Evolutionary conservation across 2,329 filamentous ascomycete genomes (phyloP).

Genomic region (Arthrobotrys entomopaga): DNA sequence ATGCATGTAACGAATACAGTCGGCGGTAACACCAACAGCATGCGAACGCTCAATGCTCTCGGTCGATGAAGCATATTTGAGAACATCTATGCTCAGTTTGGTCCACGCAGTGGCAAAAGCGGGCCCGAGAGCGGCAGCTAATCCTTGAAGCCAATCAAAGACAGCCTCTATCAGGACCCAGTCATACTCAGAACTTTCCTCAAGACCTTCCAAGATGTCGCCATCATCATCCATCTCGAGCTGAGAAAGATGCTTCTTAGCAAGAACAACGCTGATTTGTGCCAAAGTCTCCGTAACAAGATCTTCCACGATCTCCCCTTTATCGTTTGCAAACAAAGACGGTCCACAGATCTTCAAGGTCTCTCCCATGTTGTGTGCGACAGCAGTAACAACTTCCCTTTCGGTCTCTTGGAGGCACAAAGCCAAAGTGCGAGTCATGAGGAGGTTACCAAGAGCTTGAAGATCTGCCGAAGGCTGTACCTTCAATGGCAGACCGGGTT

Average conservation of each 20-base stretch:
- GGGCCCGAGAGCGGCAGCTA: slow-evolving; percentile 81
- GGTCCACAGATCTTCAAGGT: slow-evolving; percentile 92
- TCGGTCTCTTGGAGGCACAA: slow-evolving; percentile 92
- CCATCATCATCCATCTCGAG: slow-evolving; percentile 83
- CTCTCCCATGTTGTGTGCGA: slow-evolving; percentile 91
- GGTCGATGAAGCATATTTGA: slow-evolving; percentile 86
- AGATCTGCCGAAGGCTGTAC: slow-evolving; percentile 81
- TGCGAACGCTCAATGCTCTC: slow-evolving; percentile 89
- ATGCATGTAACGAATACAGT: slow-evolving; percentile 87
- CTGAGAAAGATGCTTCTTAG: slow-evolving; percentile 91
- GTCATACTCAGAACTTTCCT: slow-evolving; percentile 92
- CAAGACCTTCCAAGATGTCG: slow-evolving; percentile 71
- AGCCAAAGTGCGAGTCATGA: slow-evolving; percentile 83
- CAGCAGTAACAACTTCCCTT: slow-evolving; percentile 92
- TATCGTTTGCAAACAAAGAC: slow-evolving; percentile 78
- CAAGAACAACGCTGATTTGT: slow-evolving; percentile 80
- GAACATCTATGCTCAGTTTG: slow-evolving; percentile 89
- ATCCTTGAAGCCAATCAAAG: slow-evolving; percentile 85
- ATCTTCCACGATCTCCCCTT: slow-evolving; percentile 63
- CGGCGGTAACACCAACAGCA: slow-evolving; percentile 89
- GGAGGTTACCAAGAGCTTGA: slow-evolving; percentile 83
- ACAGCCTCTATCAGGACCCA: slow-evolving; percentile 97
- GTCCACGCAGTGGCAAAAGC: slow-evolving; percentile 92
- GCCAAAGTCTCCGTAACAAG: slow-evolving; percentile 77
- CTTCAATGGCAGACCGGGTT: slow-evolving; percentile 84